A percentile compares a stretch with the other conserved stretches of the same genome.
Conservation (phyloP, 2,329 filamentous ascomycete genomes). For the Geosmithia morbida region DNA sequence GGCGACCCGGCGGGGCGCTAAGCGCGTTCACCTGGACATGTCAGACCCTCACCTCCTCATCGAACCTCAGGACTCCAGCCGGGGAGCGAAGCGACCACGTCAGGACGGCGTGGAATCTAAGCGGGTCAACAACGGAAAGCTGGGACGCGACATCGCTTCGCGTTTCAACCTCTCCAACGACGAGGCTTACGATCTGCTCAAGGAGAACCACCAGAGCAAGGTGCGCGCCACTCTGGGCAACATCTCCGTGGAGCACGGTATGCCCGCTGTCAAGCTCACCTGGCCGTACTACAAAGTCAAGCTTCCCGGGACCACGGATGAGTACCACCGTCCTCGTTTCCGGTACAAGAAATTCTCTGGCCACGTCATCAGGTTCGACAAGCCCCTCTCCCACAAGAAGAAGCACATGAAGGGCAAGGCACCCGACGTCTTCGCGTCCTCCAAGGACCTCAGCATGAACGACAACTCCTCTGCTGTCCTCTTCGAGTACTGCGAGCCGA, state of each 20-base stretch:
- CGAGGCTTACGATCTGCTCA: slow-evolving; percentile 85
- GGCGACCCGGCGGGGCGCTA: slow-evolving; percentile 57
- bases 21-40: slow-evolving; percentile 69
- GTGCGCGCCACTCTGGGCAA: slow-evolving; percentile 85
- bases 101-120: slow-evolving; percentile 39
- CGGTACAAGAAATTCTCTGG: slow-evolving; percentile 55
- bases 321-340: slow-evolving; percentile 72
- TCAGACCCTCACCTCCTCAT: slow-evolving; percentile 80
- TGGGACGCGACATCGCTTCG: slow-evolving; percentile 59
- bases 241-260: slow-evolving; percentile 83
- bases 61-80: slow-evolving; percentile 57
- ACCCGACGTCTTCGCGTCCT: slow-evolving; percentile 63
- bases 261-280: slow-evolving; percentile 80
- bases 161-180: slow-evolving; percentile 97
- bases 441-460: slow-evolving; percentile 70
- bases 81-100: slow-evolving; percentile 44
- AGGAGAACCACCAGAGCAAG: slow-evolving; percentile 94
- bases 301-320: slow-evolving; percentile 57
- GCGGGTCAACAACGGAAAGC: slow-evolving; percentile 52
- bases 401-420: slow-evolving; percentile 73
- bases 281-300: slow-evolving; percentile 95
- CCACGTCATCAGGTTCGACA: slow-evolving; percentile 56
- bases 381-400: slow-evolving; percentile 59
- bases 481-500: slow-evolving; percentile 91
- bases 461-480: slow-evolving; percentile 83